These are phyloP conservation scores for Balakata baccata DNA, from an alignment of 345 rosid genomes.

Conservation along the genomic window DNA sequence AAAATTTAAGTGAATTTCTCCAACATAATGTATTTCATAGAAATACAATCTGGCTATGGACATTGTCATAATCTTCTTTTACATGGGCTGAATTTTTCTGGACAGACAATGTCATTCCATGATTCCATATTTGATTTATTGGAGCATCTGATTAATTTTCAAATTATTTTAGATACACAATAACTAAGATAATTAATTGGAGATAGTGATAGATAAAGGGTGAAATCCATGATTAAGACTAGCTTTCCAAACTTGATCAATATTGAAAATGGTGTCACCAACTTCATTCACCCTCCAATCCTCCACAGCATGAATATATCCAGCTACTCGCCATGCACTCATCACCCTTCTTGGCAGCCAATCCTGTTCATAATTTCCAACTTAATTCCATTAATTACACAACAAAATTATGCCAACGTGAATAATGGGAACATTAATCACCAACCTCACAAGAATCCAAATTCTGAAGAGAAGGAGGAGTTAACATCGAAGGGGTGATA, in stretches of 20 bases:
- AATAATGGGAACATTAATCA: background rate
- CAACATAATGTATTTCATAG: too few relatives aligned
- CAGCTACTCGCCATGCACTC: slow-evolving; percentile 15
- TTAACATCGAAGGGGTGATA: slow-evolving; percentile 48
- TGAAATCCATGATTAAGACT: slow-evolving; percentile 5
- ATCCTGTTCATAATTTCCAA: background rate
- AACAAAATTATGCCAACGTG: too few relatives aligned
- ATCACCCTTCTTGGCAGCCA: slow-evolving; percentile 17
- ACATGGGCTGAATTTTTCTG: too few relatives aligned
- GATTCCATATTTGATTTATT: too few relatives aligned
- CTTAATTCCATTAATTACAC: too few relatives aligned
- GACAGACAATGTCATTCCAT: too few relatives aligned
- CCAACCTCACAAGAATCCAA: slow-evolving; percentile 66
- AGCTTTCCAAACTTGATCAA: slow-evolving; percentile 9
- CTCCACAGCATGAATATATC: slow-evolving; percentile 9
- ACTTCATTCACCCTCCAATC: slow-evolving; percentile 8
- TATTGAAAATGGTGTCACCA: background rate
- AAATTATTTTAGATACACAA: too few relatives aligned
- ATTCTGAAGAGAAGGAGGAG: slow-evolving; percentile 49
- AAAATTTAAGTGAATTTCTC: too few relatives aligned
- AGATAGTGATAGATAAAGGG: background rate
- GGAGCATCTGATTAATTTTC: too few relatives aligned
- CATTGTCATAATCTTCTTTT: too few relatives aligned
- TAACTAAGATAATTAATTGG: background rate
- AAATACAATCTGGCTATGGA: too few relatives aligned